Percentiles rank a stretch among this genome's conserved stretches.
Evolutionary conservation across 177 flowering plant genomes (phyloP).

Genomic region (Vitis hybrid): DNA sequence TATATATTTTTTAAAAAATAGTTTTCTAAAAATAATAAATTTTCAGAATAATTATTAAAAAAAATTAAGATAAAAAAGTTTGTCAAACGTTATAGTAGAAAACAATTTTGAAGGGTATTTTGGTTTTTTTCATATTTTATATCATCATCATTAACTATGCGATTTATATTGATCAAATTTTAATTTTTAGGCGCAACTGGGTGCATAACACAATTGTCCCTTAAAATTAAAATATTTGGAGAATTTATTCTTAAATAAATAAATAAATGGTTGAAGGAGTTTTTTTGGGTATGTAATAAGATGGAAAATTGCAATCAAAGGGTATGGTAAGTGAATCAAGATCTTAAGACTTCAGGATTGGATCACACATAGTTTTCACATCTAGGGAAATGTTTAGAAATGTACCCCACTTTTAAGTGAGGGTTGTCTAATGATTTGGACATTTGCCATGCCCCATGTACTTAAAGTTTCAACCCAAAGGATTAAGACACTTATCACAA

Average conservation of each 20-base stretch:
- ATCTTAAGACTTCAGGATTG: background rate
- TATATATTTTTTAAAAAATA: too few species aligned
- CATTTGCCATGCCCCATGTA: too few species aligned
- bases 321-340: background rate
- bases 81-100: rapidly evolving
- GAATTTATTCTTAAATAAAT: too few species aligned
- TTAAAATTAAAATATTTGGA: too few species aligned
- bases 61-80: too few species aligned
- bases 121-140: rapidly evolving
- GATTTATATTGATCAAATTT: rapidly evolving
- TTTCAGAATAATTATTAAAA: too few species aligned
- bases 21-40: too few species aligned
- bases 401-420: background rate
- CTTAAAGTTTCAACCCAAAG: too few species aligned
- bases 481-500: too few species aligned
- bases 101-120: rapidly evolving
- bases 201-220: rapidly evolving
- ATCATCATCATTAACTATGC: rapidly evolving
- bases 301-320: background rate
- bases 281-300: background rate
- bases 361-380: background rate
- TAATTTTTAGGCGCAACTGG: rapidly evolving
- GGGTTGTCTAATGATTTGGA: too few species aligned
- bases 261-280: too few species aligned
- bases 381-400: background rate